These are phyloP conservation scores for Sarocladium strictum DNA, from an alignment of 2,329 filamentous ascomycete species.

Conservation along the genomic window DNA sequence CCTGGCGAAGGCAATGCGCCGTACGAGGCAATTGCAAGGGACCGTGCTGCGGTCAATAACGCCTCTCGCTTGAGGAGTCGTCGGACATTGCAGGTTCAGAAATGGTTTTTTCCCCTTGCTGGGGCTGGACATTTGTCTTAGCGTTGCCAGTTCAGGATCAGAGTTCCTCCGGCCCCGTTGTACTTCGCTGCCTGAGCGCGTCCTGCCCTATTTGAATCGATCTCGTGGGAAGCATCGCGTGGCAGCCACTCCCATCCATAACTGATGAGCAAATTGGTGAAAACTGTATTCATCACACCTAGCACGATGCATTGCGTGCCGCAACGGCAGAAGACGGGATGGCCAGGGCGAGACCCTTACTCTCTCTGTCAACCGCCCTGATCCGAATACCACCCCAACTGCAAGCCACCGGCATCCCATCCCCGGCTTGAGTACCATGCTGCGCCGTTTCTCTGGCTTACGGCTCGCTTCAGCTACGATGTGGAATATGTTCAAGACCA, in stretches of 20 bases:
- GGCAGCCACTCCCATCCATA: too few species aligned
- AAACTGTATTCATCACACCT: too few species aligned
- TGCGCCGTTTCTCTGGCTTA: neutral
- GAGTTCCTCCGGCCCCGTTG: conserved; percentile 2
- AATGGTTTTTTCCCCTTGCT: neutral
- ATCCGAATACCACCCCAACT: neutral
- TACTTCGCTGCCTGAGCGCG: neutral
- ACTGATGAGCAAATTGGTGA: too few species aligned
- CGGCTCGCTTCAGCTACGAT: too few species aligned
- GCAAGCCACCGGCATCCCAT: neutral
- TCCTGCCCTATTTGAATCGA: too few species aligned
- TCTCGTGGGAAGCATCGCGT: too few species aligned
- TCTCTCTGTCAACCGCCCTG: neutral
- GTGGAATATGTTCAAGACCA: neutral
- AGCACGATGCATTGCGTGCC: too few species aligned
- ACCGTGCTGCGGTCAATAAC: too few species aligned
- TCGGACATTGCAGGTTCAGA: neutral
- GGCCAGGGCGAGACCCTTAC: too few species aligned
- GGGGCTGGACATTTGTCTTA: neutral
- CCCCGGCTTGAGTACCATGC: neutral
- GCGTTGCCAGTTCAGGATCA: conserved; percentile 3
- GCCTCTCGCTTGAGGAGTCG: too few species aligned
- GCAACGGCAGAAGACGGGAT: neutral
- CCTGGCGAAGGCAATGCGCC: neutral
- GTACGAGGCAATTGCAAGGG: too few species aligned